Evolutionary conservation across 31 red algal genomes (phyloP).

Genomic region (Asparagopsis taxiformis): DNA sequence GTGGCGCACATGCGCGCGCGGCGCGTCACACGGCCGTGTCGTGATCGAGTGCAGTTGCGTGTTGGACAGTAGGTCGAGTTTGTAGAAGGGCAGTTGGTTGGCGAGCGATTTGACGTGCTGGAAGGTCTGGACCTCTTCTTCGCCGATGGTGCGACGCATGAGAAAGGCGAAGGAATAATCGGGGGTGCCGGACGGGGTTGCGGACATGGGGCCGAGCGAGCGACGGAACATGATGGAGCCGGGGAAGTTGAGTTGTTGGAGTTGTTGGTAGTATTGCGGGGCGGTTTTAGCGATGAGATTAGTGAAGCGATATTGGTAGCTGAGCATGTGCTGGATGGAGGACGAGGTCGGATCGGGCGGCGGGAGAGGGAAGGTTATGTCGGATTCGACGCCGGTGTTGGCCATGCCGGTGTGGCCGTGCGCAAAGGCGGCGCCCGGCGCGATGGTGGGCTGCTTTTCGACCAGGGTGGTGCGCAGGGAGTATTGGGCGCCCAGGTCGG

Average conservation of each 20-base stretch:
- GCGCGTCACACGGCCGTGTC: neutral
- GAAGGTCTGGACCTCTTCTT: slow-evolving; percentile 16
- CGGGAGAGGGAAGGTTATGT: slow-evolving; percentile 33
- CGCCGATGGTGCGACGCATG: slow-evolving; percentile 14
- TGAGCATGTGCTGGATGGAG: slow-evolving; percentile 17
- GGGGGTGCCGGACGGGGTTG: neutral
- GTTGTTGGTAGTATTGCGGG: slow-evolving; percentile 1
- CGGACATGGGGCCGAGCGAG: neutral
- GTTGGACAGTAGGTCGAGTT: slow-evolving; percentile 1
- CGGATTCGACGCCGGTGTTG: slow-evolving; percentile 33
- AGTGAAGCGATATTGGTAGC: slow-evolving; percentile 29
- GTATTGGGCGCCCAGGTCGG: slow-evolving; percentile 22
- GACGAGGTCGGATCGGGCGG: neutral
- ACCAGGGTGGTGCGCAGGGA: slow-evolving; percentile 11
- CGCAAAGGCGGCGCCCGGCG: slow-evolving; percentile 16
- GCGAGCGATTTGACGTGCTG: slow-evolving; percentile 7
- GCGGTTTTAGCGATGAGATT: slow-evolving; percentile 5
- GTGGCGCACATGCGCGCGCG: no score
- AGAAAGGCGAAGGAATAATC: neutral
- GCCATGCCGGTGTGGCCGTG: slow-evolving; percentile 24
- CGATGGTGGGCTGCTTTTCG: slow-evolving; percentile 30
- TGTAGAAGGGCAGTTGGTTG: slow-evolving; percentile 7
- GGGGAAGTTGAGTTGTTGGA: slow-evolving; percentile 8
- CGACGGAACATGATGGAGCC: slow-evolving; percentile 17
- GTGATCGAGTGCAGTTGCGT: neutral